Evolutionary conservation across 768 basidiomycete species (phyloP), one percentile per base, ranked within the genome.

Genomic region (Leucosporidium creatinivorum): DNA sequence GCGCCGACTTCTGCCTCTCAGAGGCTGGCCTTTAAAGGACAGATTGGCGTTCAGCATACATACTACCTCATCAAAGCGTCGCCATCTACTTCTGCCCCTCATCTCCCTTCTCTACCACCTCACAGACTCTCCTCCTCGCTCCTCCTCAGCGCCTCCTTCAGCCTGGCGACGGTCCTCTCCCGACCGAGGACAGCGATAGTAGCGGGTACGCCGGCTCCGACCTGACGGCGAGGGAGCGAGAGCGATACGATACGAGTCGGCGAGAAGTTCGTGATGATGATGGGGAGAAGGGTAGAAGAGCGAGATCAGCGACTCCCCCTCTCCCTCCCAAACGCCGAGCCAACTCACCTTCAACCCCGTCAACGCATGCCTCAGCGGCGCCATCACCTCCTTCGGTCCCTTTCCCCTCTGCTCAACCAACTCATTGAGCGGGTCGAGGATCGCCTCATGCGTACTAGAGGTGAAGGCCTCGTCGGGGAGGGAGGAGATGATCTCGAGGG

Each of bases 291-390:
- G 5, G 33, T 5, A 33, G 4, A 10, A 33, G 10, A 33, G 33
- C 33, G 33, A 33, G 33, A 33, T 33, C 33, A 33, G 33, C 33
- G 33, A 33, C 33, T 10, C 4, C 33, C 10, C 10, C 10, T 33
- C 33, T 4, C 4, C 33, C 33, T 4, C 4, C 5, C 33, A 33
- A 33, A 33, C 33, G 33, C 33, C 33, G 10, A 33, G 33, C 33
- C 51, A 33, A 74, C 82, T n/a, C 64, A 88, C 93, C 85, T 89
- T 91, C 80, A 85, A 84, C 3, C 87, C 93, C 1, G 88, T 92
- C 72, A 96, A 76, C 4, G 87, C 88, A 75, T 89, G 84, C 61
- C 93, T 79, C 60, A 94, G 77, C 0, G 85, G 82, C 2, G 83
- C 86, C 85, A 93, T 87, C 72, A 90, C 85, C 26, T 79, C 72